These are phyloP conservation scores for Skeletonema marinoi DNA, from an alignment of 108 stramenopile species.

Conservation along the genomic window DNA sequence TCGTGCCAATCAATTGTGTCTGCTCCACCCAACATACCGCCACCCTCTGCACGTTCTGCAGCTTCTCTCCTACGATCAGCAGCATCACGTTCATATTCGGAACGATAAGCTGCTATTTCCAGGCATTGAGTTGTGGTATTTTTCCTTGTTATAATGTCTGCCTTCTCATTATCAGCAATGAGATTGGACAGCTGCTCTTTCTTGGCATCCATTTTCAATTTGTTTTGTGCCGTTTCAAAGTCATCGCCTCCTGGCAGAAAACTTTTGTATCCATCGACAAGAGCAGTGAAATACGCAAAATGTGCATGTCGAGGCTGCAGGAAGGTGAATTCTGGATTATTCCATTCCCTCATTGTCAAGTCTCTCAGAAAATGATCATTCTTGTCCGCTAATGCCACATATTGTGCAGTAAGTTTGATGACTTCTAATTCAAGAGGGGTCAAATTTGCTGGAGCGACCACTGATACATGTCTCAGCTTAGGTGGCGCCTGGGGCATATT, in stretches of 20 bases:
- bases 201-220: conserved; percentile 24
- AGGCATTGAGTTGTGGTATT: conserved; percentile 36
- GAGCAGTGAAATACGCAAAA: conserved; percentile 94
- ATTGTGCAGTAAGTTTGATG: conserved; percentile 97
- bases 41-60: conserved; percentile 60
- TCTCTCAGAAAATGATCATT: conserved; percentile 81
- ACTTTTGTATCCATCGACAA: conserved; percentile 93
- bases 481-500: conserved; percentile 56
- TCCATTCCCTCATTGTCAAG: conserved; percentile 83
- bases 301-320: conserved; percentile 92
- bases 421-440: conserved; percentile 83
- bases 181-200: conserved; percentile 27
- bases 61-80: conserved; percentile 68
- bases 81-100: conserved; percentile 85
- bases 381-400: conserved; percentile 79
- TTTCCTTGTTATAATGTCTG: background rate
- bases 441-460: conserved; percentile 80
- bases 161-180: conserved; percentile 8
- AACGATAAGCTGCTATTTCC: conserved; percentile 69
- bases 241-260: conserved; percentile 72
- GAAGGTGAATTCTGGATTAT: conserved; percentile 91
- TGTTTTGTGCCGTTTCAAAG: conserved; percentile 20
- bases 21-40: conserved; percentile 52
- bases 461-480: conserved; percentile 70
- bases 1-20: conserved; percentile 96